These are phyloP conservation scores for Pestalotiopsis sp. DNA, from an alignment of 2,329 filamentous ascomycete genomes.

Conservation along the genomic window DNA sequence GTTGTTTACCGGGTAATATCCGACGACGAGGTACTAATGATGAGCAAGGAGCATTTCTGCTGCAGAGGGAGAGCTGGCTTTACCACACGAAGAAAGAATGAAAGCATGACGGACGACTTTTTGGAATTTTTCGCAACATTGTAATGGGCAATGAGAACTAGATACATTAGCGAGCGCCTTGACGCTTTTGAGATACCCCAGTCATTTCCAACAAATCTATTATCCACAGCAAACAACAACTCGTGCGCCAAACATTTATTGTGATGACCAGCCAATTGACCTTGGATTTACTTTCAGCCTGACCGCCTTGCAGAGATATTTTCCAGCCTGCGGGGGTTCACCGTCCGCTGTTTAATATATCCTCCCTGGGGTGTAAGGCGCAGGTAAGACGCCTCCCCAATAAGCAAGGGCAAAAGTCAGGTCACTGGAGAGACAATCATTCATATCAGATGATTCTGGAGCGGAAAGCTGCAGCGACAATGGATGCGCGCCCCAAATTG, in stretches of 20 bases:
- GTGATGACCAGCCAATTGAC: neutral
- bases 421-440: neutral
- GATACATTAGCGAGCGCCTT: slow-evolving; percentile 12
- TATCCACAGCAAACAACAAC: neutral
- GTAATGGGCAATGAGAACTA: neutral
- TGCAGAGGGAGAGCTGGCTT: slow-evolving; percentile 9
- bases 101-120: neutral
- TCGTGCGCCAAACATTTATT: neutral
- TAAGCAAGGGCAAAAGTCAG: neutral
- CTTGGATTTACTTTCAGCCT: too few species aligned
- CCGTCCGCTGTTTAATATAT: neutral
- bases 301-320: neutral
- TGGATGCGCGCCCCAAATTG: neutral
- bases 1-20: neutral
- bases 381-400: neutral
- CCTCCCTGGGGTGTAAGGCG: neutral
- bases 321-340: neutral
- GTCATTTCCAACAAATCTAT: slow-evolving; percentile 14
- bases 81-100: slow-evolving; percentile 7
- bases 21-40: neutral
- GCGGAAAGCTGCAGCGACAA: neutral
- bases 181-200: slow-evolving; percentile 16
- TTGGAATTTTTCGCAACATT: neutral
- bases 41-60: neutral
- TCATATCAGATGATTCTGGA: neutral